These are phyloP conservation scores for Fusarium sp. DNA, from an alignment of 2,329 filamentous ascomycete species.

Conservation along the genomic window DNA sequence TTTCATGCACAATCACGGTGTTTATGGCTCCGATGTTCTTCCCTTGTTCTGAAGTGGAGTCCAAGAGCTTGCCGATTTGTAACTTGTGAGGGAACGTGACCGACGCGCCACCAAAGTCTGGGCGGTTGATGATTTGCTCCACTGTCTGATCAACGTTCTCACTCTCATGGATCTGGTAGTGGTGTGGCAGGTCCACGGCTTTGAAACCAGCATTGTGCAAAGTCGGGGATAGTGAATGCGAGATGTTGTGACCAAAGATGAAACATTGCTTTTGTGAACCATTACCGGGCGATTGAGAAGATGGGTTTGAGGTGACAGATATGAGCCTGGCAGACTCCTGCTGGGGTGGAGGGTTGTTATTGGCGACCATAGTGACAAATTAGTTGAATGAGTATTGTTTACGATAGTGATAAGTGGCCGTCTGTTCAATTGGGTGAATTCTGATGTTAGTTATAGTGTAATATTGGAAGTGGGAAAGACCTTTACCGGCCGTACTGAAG, in stretches of 20 bases:
- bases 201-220: constrained; percentile 4
- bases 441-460: not conserved
- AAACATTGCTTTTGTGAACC: not conserved
- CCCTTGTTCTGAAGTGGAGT: not conserved
- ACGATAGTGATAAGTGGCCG: not conserved
- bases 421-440: not conserved
- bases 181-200: not conserved
- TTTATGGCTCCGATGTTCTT: constrained; percentile 1
- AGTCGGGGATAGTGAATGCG: constrained; percentile 7
- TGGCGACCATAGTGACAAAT: not conserved
- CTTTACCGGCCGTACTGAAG: not conserved
- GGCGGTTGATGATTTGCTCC: not conserved
- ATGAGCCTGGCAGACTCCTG: fast-evolving
- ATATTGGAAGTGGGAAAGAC: constrained; percentile 6
- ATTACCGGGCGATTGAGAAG: fast-evolving
- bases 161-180: constrained; percentile 17
- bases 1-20: not conserved
- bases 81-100: constrained; percentile 20
- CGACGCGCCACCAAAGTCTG: constrained; percentile 1
- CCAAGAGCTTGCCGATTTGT: not conserved
- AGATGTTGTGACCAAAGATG: constrained; percentile 14
- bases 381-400: not conserved
- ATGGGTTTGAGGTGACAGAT: fast-evolving
- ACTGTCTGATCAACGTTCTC: constrained; percentile 11
- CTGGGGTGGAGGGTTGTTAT: not conserved